Conservation (phyloP, 306 rosid species). For the Medicago lupulina region DNA sequence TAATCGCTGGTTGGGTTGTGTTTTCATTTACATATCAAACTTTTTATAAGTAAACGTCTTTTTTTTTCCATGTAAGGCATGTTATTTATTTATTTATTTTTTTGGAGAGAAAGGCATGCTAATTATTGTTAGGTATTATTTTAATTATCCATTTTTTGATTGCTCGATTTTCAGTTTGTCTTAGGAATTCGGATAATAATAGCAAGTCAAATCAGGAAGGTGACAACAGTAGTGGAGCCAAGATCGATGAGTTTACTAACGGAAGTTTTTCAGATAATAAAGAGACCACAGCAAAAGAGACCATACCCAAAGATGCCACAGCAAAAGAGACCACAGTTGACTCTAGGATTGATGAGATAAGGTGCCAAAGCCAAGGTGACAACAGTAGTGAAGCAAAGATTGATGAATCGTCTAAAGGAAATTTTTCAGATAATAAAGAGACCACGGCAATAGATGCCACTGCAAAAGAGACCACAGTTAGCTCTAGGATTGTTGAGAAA, state of each 20-base stretch:
- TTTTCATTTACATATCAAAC: conserved; percentile 7
- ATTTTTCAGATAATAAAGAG: conserved; percentile 36
- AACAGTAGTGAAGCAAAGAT: conserved; percentile 32
- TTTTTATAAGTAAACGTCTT: conserved; percentile 18
- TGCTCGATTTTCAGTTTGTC: conserved; percentile 47
- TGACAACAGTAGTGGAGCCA: conserved; percentile 39
- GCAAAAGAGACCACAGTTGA: conserved; percentile 34
- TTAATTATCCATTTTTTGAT: conserved; percentile 19
- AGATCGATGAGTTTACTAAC: conserved; percentile 33
- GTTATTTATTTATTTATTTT: too few relatives aligned
- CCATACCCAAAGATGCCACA: conserved; percentile 31
- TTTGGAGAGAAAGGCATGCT: conserved; percentile 20
- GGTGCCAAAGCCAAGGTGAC: too few relatives aligned
- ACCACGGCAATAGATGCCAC: conserved; percentile 34
- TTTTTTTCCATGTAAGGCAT: conserved; percentile 19
- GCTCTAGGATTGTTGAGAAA: conserved; percentile 16
- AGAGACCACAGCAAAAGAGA: conserved; percentile 35
- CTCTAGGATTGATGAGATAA: conserved; percentile 11
- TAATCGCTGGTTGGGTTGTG: conserved; percentile 5
- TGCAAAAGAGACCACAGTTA: conserved; percentile 37
- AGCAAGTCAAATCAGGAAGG: conserved; percentile 41
- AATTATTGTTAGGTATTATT: conserved; percentile 20
- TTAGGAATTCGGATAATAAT: conserved; percentile 39
- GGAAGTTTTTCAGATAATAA: conserved; percentile 36
- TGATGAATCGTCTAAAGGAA: conserved; percentile 32